Evolutionary conservation across 2,329 filamentous ascomycete species (phyloP).

Genomic region (Stenocarpella maydis): DNA sequence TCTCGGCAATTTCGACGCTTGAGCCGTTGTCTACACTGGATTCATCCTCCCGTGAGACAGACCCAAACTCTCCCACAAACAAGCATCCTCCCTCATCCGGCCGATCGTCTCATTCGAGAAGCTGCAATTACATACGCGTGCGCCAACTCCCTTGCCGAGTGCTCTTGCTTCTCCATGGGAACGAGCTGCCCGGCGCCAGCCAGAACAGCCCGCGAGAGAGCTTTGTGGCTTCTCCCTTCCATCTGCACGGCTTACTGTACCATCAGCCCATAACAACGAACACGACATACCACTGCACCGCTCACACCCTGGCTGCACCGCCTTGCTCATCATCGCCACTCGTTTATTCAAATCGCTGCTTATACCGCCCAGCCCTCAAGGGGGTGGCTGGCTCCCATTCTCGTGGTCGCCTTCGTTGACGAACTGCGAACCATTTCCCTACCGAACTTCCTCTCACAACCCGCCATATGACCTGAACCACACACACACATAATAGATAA

Average conservation of each 20-base stretch:
- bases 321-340: not conserved
- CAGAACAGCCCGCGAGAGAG: not conserved
- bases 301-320: not conserved
- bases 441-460: not conserved
- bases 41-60: constrained; percentile 24
- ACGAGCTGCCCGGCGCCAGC: not conserved
- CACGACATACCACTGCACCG: not conserved
- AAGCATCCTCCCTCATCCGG: not conserved
- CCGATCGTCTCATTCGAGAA: not conserved
- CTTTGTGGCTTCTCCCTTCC: not conserved
- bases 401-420: constrained; percentile 31
- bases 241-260: constrained; percentile 5
- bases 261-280: not conserved
- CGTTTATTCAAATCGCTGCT: not conserved
- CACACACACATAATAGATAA: constrained; percentile 49
- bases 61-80: not conserved
- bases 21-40: not conserved
- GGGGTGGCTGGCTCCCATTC: constrained; percentile 8
- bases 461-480: not conserved
- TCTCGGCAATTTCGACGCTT: constrained; percentile 24
- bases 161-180: constrained; percentile 3
- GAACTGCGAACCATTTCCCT: not conserved
- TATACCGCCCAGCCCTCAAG: not conserved
- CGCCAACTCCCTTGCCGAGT: not conserved
- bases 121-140: not conserved